Evolutionary conservation across 495 filamentous ascomycete species (phyloP), one percentile per base, ranked within the genome.

Genomic region (Thermothielavioides terrestris): DNA sequence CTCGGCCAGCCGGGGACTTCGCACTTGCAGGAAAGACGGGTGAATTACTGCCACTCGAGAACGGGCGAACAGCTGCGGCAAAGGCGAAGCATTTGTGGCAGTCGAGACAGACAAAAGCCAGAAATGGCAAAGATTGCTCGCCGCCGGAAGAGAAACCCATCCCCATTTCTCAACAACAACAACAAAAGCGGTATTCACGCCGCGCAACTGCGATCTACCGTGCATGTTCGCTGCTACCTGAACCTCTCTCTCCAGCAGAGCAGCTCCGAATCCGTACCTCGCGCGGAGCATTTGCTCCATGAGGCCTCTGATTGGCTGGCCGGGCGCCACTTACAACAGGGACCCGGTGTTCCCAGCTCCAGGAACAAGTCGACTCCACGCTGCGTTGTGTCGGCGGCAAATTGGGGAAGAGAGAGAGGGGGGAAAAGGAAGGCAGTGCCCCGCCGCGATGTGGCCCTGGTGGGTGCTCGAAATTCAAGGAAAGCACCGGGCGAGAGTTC

Each of bases 71-170:
- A 30, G 50, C 44, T 57, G 67, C 63, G 60, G 65, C 63, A 56
- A 65, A 56, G 63, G 45, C 47, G 53, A 54, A 56, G 26, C 61
- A 59, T 57, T n/a, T 53, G 60, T 56, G 55, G 61, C 60, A 60
- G 62, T 59, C 62, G 60, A 48, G 42, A 21, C 12, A 15, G 25
- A 21, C 6, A 15, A 20, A 32, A 26, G 14, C 35, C 44, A 35
- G 49, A 49, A 55, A 42, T 35, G 50, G 49, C 46, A 58, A 54
- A 36, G 49, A 49, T 53, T 51, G 46, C 45, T 61, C 51, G 20
- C 25, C 30, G 17, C 12, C 35, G 56, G 51, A 45, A 40, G 44
- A 28, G 28, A 27, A 15, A 49, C 9, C 32, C 44, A n/a, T 31
- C 18, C 43, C 56, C 57, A 63, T 62, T 66, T 54, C 50, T 14